Conservation (phyloP, 1,284 basidiomycete genomes). For the Boletus sp. region DNA sequence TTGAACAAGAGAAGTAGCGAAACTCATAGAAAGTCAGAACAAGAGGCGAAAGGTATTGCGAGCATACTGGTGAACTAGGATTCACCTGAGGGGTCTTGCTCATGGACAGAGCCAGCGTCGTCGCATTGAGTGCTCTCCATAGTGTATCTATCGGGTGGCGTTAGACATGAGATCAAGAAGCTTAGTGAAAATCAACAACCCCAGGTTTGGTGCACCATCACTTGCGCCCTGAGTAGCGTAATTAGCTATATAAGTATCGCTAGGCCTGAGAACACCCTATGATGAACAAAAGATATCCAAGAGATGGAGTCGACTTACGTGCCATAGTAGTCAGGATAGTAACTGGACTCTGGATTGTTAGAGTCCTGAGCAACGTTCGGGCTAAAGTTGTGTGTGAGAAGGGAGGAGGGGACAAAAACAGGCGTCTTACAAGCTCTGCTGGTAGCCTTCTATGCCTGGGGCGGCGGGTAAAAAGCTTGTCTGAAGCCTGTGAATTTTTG, state of each 20-base stretch:
- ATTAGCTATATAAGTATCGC: conserved; percentile 6
- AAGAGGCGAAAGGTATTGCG: not conserved
- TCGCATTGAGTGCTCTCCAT: conserved; percentile 2
- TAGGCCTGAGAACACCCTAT: conserved; percentile 3
- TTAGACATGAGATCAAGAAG: conserved; percentile 18
- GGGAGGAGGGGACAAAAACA: not conserved
- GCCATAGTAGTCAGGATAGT: conserved; percentile 9
- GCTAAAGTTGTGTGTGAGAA: conserved; percentile 11
- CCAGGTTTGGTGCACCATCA: conserved; percentile 8
- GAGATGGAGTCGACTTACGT: conserved; percentile 13
- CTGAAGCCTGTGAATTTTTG: conserved; percentile 10
- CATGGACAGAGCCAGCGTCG: not conserved
- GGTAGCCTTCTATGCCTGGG: conserved; percentile 6
- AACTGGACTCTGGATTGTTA: not conserved
- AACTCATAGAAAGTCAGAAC: conserved; percentile 6
- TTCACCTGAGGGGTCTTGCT: conserved; percentile 11
- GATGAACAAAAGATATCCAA: conserved; percentile 8
- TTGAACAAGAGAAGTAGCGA: conserved; percentile 4
- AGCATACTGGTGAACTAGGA: conserved; percentile 10
- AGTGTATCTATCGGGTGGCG: conserved; percentile 14
- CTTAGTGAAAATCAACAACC: conserved; percentile 17
- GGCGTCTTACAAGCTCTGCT: conserved; percentile 17
- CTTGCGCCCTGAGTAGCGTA: conserved; percentile 1
- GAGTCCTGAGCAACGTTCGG: conserved; percentile 4
- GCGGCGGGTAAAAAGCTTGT: not conserved